Base-by-base conservation (phyloP, 257 asterid species). In the Ballota nigra region DNA sequence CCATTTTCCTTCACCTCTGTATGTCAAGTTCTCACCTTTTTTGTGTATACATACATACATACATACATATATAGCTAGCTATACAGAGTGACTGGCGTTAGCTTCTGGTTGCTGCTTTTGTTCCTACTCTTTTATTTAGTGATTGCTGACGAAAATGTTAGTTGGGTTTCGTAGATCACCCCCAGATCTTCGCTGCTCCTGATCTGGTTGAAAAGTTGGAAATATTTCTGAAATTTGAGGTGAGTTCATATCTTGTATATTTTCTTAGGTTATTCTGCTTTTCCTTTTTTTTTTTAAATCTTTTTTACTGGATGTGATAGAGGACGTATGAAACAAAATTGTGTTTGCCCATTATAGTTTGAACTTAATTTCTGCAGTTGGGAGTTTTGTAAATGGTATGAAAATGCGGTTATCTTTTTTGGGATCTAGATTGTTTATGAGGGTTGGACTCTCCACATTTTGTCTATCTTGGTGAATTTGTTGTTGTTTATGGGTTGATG, bases 141-240 rank as follows among this genome's bases (percentile, higher is more conserved):
- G 78, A 79, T 75, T 71, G 45, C 72, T 33, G 72, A 60, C 59
- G 78, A 66, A 73, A 78, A 77, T 84, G 81, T 53, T 68, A 18
- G 33, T 76, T 78, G 84, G 83, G 80, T 82, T 82, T 75, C 68
- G 18, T 65, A 75, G 91, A 87, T 89, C 87, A 86, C 76, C 77
- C 77, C 78, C 90, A 87, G 95, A 89, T 89, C 90, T 81, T 83
- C 82, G 34, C 63, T 73, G 72, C 47, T 73, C 61, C 67, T 77
- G 82, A 83, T 81, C 89, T 78, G 76, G 78, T 73, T 69, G 71
- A 70, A 73, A 41, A 66, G 28, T 49, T 75, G 47, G 68, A 41
- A 52, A 66, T 76, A 63, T 64, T 13, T 43, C 7, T 12, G 70
- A 69, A 61, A 60, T 33, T 61, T 23, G 24, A 74, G 88, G 87